Base-by-base conservation (phyloP, 352 stramenopile species). In the Blastocystis sp. region DNA sequence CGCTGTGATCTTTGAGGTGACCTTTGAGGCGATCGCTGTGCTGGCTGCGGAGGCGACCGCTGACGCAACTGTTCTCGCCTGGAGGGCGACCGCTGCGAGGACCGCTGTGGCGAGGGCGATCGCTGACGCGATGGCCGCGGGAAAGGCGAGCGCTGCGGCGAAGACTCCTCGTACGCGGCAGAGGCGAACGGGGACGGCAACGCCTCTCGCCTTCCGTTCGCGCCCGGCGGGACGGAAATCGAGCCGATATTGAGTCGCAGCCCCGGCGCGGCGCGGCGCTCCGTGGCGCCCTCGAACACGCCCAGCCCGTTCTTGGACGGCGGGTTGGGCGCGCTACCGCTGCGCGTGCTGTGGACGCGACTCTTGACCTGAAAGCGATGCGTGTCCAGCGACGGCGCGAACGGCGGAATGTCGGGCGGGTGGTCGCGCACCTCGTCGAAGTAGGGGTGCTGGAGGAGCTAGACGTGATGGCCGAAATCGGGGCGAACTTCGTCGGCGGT, bases 291-390 rank as follows among this genome's bases (percentile, higher is more conserved):
- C 6, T 57, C 48, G 48, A 57, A 57, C 48, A 57, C 14, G 6
- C 6, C 14, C 48, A 57, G 6, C 0, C 48, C 48, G 48, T 57
- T 57, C 48, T 57, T 57, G 6, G 48, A 7, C 14, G 48, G 48
- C 48, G 48, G 48, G 14, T 57, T 57, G 6, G 48, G 14, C 6
- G 48, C 14, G 48, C 48, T 1, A 0, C 42, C 60, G 17, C 28
- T 42, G 42, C 10, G 24, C 9, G 28, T 59, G 10, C 60, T 42
- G 21, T 60, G 6, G 21, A 10, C 11, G 40, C 42, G 66, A 19
- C 2, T 61, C 66, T 84, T 84, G 24, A 84, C 74, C 45, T 84
- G 74, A 42, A 84, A 84, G 3, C 21, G 28, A n/a, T 84, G 74
- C 1, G 74, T 84, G 10, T 84, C 21, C 24, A 84, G 9, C 1